Conservation (phyloP, 441 rosid species). For the Brassica hybrid region DNA sequence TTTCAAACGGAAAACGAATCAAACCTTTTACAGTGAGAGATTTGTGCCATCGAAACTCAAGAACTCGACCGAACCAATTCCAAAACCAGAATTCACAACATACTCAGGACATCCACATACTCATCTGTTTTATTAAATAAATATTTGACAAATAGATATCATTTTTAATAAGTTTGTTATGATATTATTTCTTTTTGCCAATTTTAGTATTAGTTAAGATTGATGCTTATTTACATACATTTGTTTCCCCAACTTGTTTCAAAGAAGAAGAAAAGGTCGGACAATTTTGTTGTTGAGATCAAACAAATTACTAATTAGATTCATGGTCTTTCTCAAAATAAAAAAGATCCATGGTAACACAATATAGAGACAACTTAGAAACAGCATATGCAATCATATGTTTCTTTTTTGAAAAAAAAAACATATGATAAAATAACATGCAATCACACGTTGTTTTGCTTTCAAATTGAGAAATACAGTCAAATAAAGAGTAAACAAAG, state of each 20-base stretch:
- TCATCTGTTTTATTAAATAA: neutral
- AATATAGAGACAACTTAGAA: neutral
- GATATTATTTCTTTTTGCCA: neutral
- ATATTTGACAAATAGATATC: neutral
- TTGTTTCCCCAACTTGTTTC: neutral
- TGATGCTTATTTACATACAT: neutral
- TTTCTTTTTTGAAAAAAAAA: neutral
- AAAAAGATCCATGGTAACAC: neutral
- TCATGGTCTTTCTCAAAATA: neutral
- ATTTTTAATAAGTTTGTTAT: neutral
- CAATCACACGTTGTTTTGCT: neutral
- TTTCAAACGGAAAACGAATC: neutral
- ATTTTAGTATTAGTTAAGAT: neutral
- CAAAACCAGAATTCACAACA: neutral
- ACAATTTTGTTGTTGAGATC: neutral
- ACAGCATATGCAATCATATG: conserved; percentile 2
- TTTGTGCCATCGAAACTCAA: neutral
- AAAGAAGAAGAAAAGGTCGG: neutral
- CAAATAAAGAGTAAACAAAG: neutral
- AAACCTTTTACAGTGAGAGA: neutral
- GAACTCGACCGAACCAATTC: neutral
- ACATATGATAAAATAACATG: neutral
- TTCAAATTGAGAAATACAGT: neutral
- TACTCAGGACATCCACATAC: neutral
- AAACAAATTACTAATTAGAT: neutral